A percentile compares a stretch with the other conserved stretches of the same genome.
Evolutionary conservation across 352 stramenopile genomes (phyloP).

Genomic region (Phytophthora palmivora): DNA sequence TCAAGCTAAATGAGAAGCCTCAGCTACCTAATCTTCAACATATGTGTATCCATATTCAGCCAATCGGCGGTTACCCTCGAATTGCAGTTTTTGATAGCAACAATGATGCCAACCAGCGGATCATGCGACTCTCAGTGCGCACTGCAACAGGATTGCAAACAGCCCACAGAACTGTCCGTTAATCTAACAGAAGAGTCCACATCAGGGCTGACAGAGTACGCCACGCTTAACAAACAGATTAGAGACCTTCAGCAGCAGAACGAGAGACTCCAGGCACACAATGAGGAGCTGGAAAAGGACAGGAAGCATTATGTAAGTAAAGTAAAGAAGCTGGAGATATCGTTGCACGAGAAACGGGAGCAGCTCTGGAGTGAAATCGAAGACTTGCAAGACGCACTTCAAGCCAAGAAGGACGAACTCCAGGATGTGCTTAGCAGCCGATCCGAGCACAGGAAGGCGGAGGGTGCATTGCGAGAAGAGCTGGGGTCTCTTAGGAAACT

Average conservation of each 20-base stretch:
- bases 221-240: neutral
- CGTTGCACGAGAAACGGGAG: neutral
- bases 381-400: slow-evolving; percentile 7
- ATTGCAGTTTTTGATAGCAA: too few relatives aligned
- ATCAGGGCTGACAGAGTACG: neutral
- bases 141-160: slow-evolving; percentile 3
- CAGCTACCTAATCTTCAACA: too few relatives aligned
- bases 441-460: slow-evolving; percentile 5
- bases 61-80: too few relatives aligned
- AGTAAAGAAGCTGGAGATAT: slow-evolving; percentile 2
- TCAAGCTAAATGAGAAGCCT: too few relatives aligned
- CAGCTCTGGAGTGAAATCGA: too few relatives aligned
- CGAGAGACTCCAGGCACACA: slow-evolving; percentile 5
- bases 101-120: neutral
- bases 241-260: slow-evolving; percentile 14
- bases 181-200: slow-evolving; percentile 10
- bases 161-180: slow-evolving; percentile 5
- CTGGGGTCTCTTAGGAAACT: slow-evolving; percentile 2
- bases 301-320: slow-evolving; percentile 3
- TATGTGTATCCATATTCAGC: too few relatives aligned
- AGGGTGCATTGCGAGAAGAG: slow-evolving; percentile 9
- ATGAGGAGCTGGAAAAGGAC: slow-evolving; percentile 5
- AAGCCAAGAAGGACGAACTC: slow-evolving; percentile 12
- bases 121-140: neutral
- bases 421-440: slow-evolving; percentile 6